Evolutionary conservation across 345 rosid species (phyloP).

Genomic region (Citrus cavaleriei): DNA sequence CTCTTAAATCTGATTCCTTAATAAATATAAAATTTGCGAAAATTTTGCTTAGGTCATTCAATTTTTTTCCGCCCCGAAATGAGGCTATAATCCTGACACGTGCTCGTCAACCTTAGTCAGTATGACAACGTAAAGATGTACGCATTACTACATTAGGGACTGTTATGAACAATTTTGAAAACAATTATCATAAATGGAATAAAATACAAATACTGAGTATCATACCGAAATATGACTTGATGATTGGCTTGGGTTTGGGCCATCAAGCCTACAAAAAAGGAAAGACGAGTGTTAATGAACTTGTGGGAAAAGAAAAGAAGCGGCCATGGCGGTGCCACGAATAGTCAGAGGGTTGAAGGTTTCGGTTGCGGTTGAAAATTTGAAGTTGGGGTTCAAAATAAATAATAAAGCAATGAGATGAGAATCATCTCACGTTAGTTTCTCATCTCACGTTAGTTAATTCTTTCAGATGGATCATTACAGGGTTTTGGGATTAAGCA

Average conservation of each 20-base stretch:
- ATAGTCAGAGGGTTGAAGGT: background rate
- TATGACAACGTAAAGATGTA: no score
- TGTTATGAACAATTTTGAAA: no score
- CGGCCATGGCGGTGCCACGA: slow-evolving; percentile 30
- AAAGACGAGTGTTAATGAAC: background rate
- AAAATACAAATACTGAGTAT: no score
- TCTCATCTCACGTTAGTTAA: background rate
- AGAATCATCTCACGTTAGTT: no score
- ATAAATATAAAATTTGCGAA: no score
- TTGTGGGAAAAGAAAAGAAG: background rate
- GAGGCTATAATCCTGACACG: no score
- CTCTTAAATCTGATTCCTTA: accelerated
- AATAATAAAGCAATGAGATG: background rate
- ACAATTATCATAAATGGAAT: no score
- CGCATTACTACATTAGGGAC: no score
- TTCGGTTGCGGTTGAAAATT: background rate
- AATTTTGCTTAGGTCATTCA: accelerated
- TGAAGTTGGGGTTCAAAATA: background rate
- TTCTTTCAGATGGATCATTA: slow-evolving; percentile 58
- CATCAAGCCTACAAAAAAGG: no score
- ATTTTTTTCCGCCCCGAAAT: accelerated
- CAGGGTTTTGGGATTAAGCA: slow-evolving; percentile 53
- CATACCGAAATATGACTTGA: no score
- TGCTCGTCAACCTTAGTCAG: no score
- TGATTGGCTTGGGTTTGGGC: no score